Conservation (phyloP, 495 filamentous ascomycete genomes). For the Aspergillus incahuasiensis region DNA sequence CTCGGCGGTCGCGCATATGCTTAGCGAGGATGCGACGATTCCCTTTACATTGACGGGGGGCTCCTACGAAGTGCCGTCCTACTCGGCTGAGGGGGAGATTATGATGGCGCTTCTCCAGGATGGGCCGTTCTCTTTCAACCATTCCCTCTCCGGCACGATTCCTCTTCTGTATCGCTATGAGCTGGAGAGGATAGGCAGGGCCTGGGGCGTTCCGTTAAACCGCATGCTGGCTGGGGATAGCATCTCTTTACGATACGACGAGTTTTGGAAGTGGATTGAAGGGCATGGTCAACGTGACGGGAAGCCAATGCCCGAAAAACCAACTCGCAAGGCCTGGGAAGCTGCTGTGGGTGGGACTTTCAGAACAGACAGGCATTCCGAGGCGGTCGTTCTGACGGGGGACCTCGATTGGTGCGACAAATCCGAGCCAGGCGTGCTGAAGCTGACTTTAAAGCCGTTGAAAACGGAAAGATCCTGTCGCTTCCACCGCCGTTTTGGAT, state of each 20-base stretch:
- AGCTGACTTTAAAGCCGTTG: slow-evolving; percentile 38
- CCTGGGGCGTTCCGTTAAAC: slow-evolving; percentile 32
- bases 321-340: slow-evolving; percentile 39
- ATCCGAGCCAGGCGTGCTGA: slow-evolving; percentile 35
- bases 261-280: slow-evolving; percentile 39
- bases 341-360: slow-evolving; percentile 28
- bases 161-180: slow-evolving; percentile 44
- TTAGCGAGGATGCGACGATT: slow-evolving; percentile 20
- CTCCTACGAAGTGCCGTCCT: slow-evolving; percentile 1
- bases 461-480: slow-evolving; percentile 43
- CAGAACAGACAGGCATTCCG: slow-evolving; percentile 32
- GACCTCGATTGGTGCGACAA: slow-evolving; percentile 36
- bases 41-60: slow-evolving; percentile 5
- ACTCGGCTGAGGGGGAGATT: slow-evolving; percentile 21
- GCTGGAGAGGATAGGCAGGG: slow-evolving; percentile 33
- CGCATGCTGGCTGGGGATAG: slow-evolving; percentile 26
- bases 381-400: slow-evolving; percentile 40
- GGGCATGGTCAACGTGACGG: slow-evolving; percentile 26
- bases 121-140: slow-evolving; percentile 33
- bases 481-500: slow-evolving; percentile 45
- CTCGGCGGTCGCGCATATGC: slow-evolving; percentile 27
- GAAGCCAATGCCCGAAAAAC: slow-evolving; percentile 34
- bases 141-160: slow-evolving; percentile 25
- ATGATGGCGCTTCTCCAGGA: slow-evolving; percentile 24
- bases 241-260: slow-evolving; percentile 26